These are phyloP conservation scores for Backusella tarrabulga DNA, from an alignment of 192 early-diverging fungal species.

Conservation along the genomic window DNA sequence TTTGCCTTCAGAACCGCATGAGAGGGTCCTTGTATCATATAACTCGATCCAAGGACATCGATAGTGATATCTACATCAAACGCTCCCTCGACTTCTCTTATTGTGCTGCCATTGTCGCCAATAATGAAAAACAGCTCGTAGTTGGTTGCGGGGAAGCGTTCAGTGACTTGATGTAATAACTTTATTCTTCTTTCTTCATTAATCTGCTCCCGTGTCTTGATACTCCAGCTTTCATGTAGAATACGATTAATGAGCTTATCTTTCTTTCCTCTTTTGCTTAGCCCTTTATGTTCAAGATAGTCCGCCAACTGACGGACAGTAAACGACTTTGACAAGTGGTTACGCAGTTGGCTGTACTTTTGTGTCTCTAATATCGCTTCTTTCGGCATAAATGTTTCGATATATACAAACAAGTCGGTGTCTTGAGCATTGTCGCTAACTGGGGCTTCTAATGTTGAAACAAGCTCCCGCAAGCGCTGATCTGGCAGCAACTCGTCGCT, in stretches of 20 bases:
- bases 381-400: background rate
- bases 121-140: conserved; percentile 18
- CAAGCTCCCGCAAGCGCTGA: background rate
- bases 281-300: conserved; percentile 1
- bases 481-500: background rate
- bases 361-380: background rate
- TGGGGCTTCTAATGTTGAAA: background rate
- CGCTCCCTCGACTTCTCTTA: background rate
- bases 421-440: background rate
- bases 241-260: background rate
- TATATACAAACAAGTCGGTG: background rate
- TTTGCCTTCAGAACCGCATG: background rate
- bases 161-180: background rate
- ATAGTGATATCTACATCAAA: conserved; percentile 7
- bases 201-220: background rate
- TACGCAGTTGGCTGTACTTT: background rate
- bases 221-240: background rate
- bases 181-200: background rate
- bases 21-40: conserved; percentile 3
- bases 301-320: conserved; percentile 2
- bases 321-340: background rate
- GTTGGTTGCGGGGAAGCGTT: background rate
- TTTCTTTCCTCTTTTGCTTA: background rate
- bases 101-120: conserved; percentile 9
- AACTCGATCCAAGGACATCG: background rate